Evolutionary conservation across 2,329 filamentous ascomycete genomes (phyloP), one percentile per base, ranked within the genome.

Genomic region (Chlorencoelia australis): DNA sequence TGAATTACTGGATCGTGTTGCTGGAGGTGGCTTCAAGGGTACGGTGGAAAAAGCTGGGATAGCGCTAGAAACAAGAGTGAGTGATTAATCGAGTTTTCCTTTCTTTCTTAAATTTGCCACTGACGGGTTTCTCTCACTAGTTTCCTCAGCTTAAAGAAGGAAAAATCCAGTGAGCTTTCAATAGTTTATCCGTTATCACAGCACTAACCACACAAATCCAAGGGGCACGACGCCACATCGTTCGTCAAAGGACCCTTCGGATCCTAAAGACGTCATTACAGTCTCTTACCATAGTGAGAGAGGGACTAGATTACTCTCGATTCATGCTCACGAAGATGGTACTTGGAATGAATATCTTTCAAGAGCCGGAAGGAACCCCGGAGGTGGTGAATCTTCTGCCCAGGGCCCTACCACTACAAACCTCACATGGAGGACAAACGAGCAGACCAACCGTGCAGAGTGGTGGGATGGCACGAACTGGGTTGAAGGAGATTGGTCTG

Each of bases 401-500:
- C 21, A 24, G 21, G 21, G 21, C 21, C 5, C 29, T 31, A 17
- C 29, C 22, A 25, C 35, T 38, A 32, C n/a, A n/a, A n/a, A n/a
- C n/a, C n/a, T n/a, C n/a, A n/a, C n/a, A n/a, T n/a, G n/a, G n/a
- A n/a, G n/a, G n/a, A n/a, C n/a, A n/a, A n/a, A n/a, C n/a, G n/a
- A n/a, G n/a, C n/a, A n/a, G n/a, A n/a, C n/a, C n/a, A 41, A 41
- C 18, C 22, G 24, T 41, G 39, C 39, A 38, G 39, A 41, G 38
- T 41, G 35, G 34, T 41, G 34, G 35, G 35, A 38, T 18, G 39
- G 37, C 30, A 35, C 37, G 37, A 40, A 37, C 37, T 43, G 37
- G 37, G 33, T 40, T 43, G 29, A 32, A 40, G 37, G 41, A 40
- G 34, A 43, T 40, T 43, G 33, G 37, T n/a, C n/a, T n/a, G n/a